Conservation (phyloP, 768 basidiomycete genomes). For the Tylopilus balloui region DNA sequence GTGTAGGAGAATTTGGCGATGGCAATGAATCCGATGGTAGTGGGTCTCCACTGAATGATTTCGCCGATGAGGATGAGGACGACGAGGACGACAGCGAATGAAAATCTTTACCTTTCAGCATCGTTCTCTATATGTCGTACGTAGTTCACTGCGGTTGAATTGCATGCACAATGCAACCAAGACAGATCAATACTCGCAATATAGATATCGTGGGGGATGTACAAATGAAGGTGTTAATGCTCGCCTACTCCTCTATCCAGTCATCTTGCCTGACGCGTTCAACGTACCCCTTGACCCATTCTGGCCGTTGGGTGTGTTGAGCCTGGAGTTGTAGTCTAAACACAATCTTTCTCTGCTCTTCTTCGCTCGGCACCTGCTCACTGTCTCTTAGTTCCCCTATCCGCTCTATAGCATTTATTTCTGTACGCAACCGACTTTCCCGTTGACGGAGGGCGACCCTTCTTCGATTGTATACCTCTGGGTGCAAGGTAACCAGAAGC, state of each 20-base stretch:
- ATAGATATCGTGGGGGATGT: constrained; percentile 1
- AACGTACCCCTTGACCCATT: constrained; percentile 63
- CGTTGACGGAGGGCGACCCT: constrained; percentile 52
- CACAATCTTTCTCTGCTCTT: constrained; percentile 24
- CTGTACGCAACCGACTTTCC: constrained; percentile 65
- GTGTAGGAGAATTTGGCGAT: constrained; percentile 37
- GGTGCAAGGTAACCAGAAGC: constrained; percentile 60
- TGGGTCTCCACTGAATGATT: constrained; percentile 41
- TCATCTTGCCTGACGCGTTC: constrained; percentile 59
- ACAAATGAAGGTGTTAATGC: constrained; percentile 2
- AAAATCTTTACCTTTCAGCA: background rate
- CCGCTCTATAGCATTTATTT: constrained; percentile 43
- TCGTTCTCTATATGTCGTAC: background rate
- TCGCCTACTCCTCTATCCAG: constrained; percentile 58
- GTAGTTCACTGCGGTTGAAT: background rate
- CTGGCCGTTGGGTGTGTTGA: constrained; percentile 49
- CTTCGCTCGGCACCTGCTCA: constrained; percentile 31
- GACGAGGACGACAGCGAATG: constrained; percentile 50
- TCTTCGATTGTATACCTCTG: constrained; percentile 70
- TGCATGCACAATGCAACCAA: background rate
- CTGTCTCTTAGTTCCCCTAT: constrained; percentile 26
- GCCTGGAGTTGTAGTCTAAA: constrained; percentile 42
- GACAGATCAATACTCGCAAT: background rate
- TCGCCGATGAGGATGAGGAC: constrained; percentile 60
- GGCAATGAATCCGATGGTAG: constrained; percentile 40